Percentiles rank a stretch among this genome's conserved stretches.
Evolutionary conservation across 768 basidiomycete species (phyloP).

Genomic region (Lanmaoa pseudosensibilis): DNA sequence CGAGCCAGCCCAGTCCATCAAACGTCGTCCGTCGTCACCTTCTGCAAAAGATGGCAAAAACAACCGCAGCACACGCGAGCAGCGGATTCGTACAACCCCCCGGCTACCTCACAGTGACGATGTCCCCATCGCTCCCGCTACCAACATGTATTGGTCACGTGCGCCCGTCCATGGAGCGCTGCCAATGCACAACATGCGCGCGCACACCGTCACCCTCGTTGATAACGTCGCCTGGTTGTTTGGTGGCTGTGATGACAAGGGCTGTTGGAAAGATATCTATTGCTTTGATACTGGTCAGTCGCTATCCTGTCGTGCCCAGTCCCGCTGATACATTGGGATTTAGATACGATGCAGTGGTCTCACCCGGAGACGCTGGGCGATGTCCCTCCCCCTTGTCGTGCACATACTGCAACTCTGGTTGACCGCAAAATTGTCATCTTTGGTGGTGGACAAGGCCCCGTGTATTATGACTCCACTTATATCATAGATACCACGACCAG

Average conservation of each 20-base stretch:
- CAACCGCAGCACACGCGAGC: slow-evolving; percentile 22
- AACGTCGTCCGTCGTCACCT: slow-evolving; percentile 29
- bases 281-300: slow-evolving; percentile 79
- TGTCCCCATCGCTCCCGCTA: slow-evolving; percentile 61
- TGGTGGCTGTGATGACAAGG: slow-evolving; percentile 84
- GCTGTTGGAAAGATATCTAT: slow-evolving; percentile 72
- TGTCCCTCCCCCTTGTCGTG: slow-evolving; percentile 77
- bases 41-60: slow-evolving; percentile 27
- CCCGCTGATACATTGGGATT: not conserved
- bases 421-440: slow-evolving; percentile 80
- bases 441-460: slow-evolving; percentile 82
- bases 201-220: slow-evolving; percentile 82
- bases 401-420: slow-evolving; percentile 84
- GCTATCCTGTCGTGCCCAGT: not conserved
- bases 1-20: slow-evolving; percentile 28
- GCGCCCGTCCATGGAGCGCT: slow-evolving; percentile 75
- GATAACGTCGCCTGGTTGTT: slow-evolving; percentile 85
- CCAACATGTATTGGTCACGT: slow-evolving; percentile 82
- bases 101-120: slow-evolving; percentile 62
- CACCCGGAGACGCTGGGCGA: slow-evolving; percentile 78
- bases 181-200: slow-evolving; percentile 69
- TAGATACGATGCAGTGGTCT: slow-evolving; percentile 90
- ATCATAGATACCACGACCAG: slow-evolving; percentile 77
- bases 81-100: slow-evolving; percentile 49
- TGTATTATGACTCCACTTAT: slow-evolving; percentile 82